Evolutionary conservation across 2,329 filamentous ascomycete species (phyloP), one percentile per base, ranked within the genome.

Genomic region (Cordyceps militaris): DNA sequence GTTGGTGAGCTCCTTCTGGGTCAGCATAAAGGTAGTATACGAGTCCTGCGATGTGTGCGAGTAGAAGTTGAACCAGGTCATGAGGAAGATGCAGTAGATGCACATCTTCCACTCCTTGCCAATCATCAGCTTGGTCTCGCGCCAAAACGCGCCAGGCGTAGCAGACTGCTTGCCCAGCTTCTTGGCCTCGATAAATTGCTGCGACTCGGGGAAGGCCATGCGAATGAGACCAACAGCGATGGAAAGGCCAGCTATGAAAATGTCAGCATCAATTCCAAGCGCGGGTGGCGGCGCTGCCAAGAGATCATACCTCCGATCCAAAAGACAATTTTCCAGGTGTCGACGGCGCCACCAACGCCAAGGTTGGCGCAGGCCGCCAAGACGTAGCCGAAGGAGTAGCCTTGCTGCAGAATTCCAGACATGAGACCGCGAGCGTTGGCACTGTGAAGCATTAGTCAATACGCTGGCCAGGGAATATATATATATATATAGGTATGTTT

Each of bases 321-420:
- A 69, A 89, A 90, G 46, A 90, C 82, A 0, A 77, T 87, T 75
- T 90, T 91, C 87, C 87, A 92, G 44, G 79, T 81, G 2, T 87
- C 76, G 1, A 74, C 74, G 4, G 64, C 74, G 11, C 80, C 86
- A 32, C 88, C 87, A 16, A 91, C 86, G 50, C 86, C 87, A 42
- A 91, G 81, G 63, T 88, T 91, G 65, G 83, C 84, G 66, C 84
- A 87, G 3, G 88, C 88, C 6, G 89, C 89, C 61, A 91, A 78
- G 42, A 94, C 83, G 66, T 93, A 93, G 32, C 89, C 89, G 62
- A 91, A 80, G 0, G 87, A 87, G 68, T 91, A 92, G 2, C 89
- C 90, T 70, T 91, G 88, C 66, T 94, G 90, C 19, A 93, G 73
- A 52, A 94, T 88, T 56, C 89, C 90, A 14, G 86, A 89, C 81